Conservation (phyloP, 2,329 filamentous ascomycete genomes). For the Fusarium sp. region DNA sequence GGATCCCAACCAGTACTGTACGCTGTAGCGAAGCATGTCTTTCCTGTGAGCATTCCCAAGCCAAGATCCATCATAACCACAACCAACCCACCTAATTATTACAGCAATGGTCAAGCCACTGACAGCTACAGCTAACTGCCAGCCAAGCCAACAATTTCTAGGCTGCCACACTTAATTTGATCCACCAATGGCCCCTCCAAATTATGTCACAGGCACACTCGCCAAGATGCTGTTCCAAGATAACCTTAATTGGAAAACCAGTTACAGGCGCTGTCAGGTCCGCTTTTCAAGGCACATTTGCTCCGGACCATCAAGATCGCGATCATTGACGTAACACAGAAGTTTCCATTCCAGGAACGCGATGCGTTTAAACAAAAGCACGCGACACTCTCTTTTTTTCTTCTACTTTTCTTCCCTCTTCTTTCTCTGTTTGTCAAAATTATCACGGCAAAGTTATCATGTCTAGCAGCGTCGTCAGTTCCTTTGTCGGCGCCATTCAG, state of each 20-base stretch:
- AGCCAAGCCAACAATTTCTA: not conserved
- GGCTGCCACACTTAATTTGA: not conserved
- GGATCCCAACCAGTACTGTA: too few relatives aligned
- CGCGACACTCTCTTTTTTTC: not conserved
- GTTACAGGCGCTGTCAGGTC: not conserved
- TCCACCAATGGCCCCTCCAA: conserved; percentile 7
- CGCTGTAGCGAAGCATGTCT: too few relatives aligned
- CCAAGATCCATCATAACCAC: not conserved
- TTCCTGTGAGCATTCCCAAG: not conserved
- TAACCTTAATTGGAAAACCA: conserved; percentile 21
- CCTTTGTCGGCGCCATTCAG: conserved; percentile 34
- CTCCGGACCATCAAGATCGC: conserved; percentile 11
- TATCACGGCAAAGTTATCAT: not conserved
- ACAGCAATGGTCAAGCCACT: not conserved
- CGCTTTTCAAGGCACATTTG: conserved; percentile 26
- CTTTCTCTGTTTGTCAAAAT: not conserved
- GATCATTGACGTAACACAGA: conserved; percentile 21
- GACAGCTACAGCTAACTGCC: not conserved
- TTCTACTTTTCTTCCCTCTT: not conserved
- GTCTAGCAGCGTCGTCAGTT: conserved; percentile 25
- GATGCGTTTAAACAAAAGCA: not conserved
- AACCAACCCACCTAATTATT: too few relatives aligned
- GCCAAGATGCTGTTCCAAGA: not conserved
- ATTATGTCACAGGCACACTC: not conserved
- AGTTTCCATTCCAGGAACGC: not conserved